Evolutionary conservation across 768 basidiomycete genomes (phyloP), one percentile per base, ranked within the genome.

Genomic region (Phlebiopsis flavidoalba): DNA sequence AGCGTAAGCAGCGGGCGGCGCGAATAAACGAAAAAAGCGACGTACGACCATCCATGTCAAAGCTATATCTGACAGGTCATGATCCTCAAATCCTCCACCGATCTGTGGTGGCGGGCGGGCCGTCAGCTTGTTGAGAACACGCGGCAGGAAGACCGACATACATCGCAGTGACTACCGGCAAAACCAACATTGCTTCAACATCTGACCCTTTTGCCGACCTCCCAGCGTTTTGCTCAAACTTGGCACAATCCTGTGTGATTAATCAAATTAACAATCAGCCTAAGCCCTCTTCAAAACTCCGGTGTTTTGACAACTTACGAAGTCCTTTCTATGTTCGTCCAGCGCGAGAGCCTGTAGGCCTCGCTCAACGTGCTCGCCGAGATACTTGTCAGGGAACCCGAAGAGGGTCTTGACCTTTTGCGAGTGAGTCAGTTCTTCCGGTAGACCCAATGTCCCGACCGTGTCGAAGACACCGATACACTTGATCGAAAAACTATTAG

Each of bases 171-270:
- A 65, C 58, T 67, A 83, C 88, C 88, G 57, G 80, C 72, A 67
- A n/a, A 91, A 91, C 88, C 89, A 91, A 64, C 84, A 87, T 85
- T 91, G 88, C 60, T 81, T 83, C 62, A 91, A 69, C 14, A 80
- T 66, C 64, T 91, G 89, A 7, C 77, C 77, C 67, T 84, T 87
- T 51, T 64, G 68, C 49, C 72, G 74, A 8, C 85, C 87, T 22
- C 64, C 73, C 14, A 76, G 73, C 0, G 82, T 82, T n/a, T 65
- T 88, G 86, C 43, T 81, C 75, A 61, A 88, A 89, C 67, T 83
- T 88, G 54, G 81, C 81, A 66, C 83, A 83, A 51, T 80, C 73
- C 87, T 89, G 57, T 14, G 36, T 51, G 40, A 43, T 40, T 40
- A 17, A 17, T 40, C 7, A 43, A 8, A 8, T 43, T 10, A 31